Evolutionary conservation across 1,284 basidiomycete species (phyloP).

Genomic region (Cutaneotrichosporon dermatis): DNA sequence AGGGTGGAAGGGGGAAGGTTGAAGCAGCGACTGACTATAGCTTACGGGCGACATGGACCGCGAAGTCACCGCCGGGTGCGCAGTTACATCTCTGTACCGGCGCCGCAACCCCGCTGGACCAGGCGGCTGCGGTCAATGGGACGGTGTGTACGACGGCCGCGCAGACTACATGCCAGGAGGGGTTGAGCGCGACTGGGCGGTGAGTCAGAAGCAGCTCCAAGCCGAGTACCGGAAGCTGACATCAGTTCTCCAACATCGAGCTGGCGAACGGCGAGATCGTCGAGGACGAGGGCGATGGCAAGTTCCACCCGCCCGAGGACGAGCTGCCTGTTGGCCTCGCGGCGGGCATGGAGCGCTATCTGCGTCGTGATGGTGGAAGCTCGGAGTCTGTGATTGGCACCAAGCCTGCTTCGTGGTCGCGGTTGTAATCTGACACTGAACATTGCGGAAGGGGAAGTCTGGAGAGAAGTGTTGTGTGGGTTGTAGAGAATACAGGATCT

Average conservation of each 20-base stretch:
- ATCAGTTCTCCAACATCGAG: slow-evolving; percentile 37
- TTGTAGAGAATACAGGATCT: no score
- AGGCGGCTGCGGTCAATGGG: slow-evolving; percentile 39
- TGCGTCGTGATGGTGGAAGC: slow-evolving; percentile 10
- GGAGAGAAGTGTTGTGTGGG: no score
- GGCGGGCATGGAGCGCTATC: slow-evolving; percentile 38
- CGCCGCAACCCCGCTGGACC: slow-evolving; percentile 20
- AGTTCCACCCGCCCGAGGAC: slow-evolving; percentile 31
- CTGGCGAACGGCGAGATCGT: slow-evolving; percentile 42
- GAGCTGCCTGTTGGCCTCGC: slow-evolving; percentile 43
- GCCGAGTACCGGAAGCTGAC: no score
- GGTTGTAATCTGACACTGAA: no score
- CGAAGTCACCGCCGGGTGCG: slow-evolving; percentile 44
- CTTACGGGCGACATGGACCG: slow-evolving; percentile 12
- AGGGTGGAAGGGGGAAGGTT: no score
- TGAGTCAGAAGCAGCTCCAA: slow-evolving; percentile 16
- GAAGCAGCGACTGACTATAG: no score
- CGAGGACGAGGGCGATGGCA: slow-evolving; percentile 37
- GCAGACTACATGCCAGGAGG: slow-evolving; percentile 46
- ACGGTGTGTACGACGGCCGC: slow-evolving; percentile 38
- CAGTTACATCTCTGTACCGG: slow-evolving; percentile 40
- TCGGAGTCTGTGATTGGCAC: neutral
- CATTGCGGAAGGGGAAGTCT: no score
- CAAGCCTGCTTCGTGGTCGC: slow-evolving; percentile 2
- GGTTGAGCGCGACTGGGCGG: slow-evolving; percentile 47